Percentiles rank a stretch among this genome's conserved stretches.
Evolutionary conservation across 768 basidiomycete genomes (phyloP).

Genomic region (Suillus americanus): DNA sequence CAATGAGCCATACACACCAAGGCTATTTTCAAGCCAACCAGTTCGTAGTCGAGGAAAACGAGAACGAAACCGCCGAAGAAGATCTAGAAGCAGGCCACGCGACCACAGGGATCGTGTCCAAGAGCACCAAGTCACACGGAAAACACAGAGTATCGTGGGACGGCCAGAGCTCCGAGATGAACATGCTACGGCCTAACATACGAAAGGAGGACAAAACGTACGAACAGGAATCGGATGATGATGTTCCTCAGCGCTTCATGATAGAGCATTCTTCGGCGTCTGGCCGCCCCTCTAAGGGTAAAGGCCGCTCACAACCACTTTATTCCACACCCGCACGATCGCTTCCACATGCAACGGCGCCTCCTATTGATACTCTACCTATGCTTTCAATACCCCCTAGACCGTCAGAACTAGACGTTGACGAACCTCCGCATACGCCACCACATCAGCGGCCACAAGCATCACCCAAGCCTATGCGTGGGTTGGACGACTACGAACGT

Average conservation of each 20-base stretch:
- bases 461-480: conserved; percentile 53
- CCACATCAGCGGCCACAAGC: conserved; percentile 20
- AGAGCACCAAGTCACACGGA: conserved; percentile 39
- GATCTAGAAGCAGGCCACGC: conserved; percentile 64
- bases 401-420: conserved; percentile 60
- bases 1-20: conserved; percentile 69
- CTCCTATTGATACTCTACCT: conserved; percentile 35
- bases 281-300: conserved; percentile 32
- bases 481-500: conserved; percentile 81
- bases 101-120: conserved; percentile 21
- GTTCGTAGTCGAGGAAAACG: conserved; percentile 71
- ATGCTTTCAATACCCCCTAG: conserved; percentile 56
- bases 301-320: conserved; percentile 48
- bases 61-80: conserved; percentile 47
- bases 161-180: conserved; percentile 54
- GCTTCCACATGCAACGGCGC: conserved; percentile 36
- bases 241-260: conserved; percentile 85
- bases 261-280: conserved; percentile 59
- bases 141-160: conserved; percentile 62
- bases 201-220: conserved; percentile 63
- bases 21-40: conserved; percentile 77
- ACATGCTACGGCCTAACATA: conserved; percentile 66
- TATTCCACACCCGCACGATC: conserved; percentile 48
- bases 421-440: conserved; percentile 27
- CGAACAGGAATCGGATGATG: conserved; percentile 72